These are phyloP conservation scores for Durotheca rogersii DNA, from an alignment of 495 filamentous ascomycete genomes.

Conservation along the genomic window DNA sequence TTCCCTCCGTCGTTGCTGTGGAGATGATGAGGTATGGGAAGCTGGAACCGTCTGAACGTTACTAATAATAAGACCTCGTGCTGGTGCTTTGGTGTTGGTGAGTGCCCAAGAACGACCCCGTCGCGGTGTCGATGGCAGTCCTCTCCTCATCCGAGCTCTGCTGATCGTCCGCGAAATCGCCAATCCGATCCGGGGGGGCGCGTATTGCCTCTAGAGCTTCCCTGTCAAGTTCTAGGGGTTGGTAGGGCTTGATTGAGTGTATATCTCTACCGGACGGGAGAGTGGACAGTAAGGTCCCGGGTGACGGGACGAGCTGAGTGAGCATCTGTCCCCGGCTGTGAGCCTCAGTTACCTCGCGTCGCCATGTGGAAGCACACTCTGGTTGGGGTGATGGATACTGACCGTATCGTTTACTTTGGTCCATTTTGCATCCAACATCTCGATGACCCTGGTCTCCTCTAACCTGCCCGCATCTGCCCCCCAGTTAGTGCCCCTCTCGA, in stretches of 20 bases:
- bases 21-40: too few species aligned
- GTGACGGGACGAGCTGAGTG: constrained; percentile 72
- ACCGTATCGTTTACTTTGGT: constrained; percentile 89
- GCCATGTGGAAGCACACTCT: too few species aligned
- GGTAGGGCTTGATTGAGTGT: constrained; percentile 62
- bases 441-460: constrained; percentile 82
- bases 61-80: constrained; percentile 42
- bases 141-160: constrained; percentile 49
- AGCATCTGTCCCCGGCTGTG: constrained; percentile 61
- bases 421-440: constrained; percentile 89
- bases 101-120: constrained; percentile 43
- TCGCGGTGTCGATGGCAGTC: constrained; percentile 18
- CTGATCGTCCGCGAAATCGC: constrained; percentile 47
- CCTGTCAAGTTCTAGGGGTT: constrained; percentile 57
- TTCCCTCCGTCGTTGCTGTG: too few species aligned
- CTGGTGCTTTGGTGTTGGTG: constrained; percentile 40
- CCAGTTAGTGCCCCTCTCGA: constrained; percentile 70
- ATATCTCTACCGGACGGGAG: constrained; percentile 90
- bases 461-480: constrained; percentile 79
- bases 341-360: constrained; percentile 6
- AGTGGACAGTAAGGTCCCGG: constrained; percentile 65
- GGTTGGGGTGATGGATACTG: constrained; percentile 47
- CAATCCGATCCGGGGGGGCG: constrained; percentile 48
- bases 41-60: too few species aligned
- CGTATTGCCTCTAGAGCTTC: constrained; percentile 57